Base-by-base conservation (phyloP, 306 rosid genomes). In the Alnus glutinosa region DNA sequence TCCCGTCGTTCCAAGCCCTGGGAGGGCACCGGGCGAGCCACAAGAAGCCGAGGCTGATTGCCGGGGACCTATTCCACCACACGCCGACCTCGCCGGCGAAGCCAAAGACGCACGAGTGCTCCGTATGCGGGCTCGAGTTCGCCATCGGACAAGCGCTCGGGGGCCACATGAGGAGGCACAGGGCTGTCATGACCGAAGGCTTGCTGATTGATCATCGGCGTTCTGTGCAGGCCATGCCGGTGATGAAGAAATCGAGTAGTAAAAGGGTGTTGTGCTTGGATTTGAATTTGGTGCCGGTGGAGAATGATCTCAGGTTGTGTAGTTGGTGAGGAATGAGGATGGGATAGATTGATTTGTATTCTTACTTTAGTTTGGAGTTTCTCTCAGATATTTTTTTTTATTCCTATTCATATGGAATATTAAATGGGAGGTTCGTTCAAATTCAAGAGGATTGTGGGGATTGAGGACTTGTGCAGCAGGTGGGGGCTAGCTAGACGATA, bases 151-250 rank as follows among this genome's bases (percentile, higher is more conserved):
- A 94, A 61, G 97, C 98, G 2, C 89, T 94, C 1, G 97, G 98
- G 16, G 98, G 98, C 0, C 98, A 94, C 81, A 91, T 94, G 98
- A 87, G 98, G 49, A 88, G 94, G n/a, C 98, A 94, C 70, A 87
- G 89, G 48, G 79, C 75, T 3, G 58, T 5, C 0, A 6, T 46
- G 11, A 34, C 55, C 54, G 55, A 50, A 28, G 66, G 52, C 19
- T 15, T 64, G 42, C 0, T 63, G n/a, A 5, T 42, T 42, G 51
- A 4, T 47, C 72, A 23, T 12, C n/a, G 37, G 2, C 70, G 42
- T 23, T 23, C 28, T 23, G 28, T 23, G 28, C 28, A 23, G 0
- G 5, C 55, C 52, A n/a, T 14, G 73, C 82, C 87, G 10, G 72
- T 88, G 9, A 66, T 88, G 73, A 88, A 85, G 85, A 89, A 85